phyloP scores from a whole-genome alignment of 768 basidiomycete species.

The Lentinula guzmanii region DNA sequence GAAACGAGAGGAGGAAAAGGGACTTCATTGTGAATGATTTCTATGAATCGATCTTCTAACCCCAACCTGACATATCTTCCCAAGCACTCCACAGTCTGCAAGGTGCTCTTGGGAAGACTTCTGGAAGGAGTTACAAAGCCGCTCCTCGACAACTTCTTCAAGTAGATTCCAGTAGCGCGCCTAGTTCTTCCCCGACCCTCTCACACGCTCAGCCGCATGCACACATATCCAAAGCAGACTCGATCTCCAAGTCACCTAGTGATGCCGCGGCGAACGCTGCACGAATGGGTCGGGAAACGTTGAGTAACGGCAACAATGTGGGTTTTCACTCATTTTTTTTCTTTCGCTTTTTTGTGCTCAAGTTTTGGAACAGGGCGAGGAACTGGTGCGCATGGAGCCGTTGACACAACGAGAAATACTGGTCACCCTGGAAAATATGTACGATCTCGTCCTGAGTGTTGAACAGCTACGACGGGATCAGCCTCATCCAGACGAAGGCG shows the following conservation, averaged over 20 bases:
- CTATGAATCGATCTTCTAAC: background rate
- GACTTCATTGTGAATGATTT: conserved; percentile 41
- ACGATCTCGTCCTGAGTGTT: conserved; percentile 76
- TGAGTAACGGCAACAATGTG: conserved; percentile 56
- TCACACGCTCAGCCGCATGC: conserved; percentile 38
- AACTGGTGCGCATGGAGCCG: conserved; percentile 62
- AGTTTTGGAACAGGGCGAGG: conserved; percentile 40
- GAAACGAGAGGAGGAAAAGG: conserved; percentile 81
- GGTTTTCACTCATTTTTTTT: conserved; percentile 11
- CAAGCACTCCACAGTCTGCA: conserved; percentile 72
- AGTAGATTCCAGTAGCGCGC: conserved; percentile 50
- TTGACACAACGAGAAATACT: conserved; percentile 76
- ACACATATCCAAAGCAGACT: conserved; percentile 49
- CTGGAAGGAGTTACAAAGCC: conserved; percentile 89
- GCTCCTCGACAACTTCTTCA: conserved; percentile 96
- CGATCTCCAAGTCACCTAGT: conserved; percentile 30
- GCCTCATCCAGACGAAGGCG: conserved; percentile 56
- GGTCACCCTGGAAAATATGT: conserved; percentile 74
- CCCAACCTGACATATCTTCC: conserved; percentile 4
- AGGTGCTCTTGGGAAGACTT: conserved; percentile 93
- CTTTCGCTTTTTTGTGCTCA: background rate
- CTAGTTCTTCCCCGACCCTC: conserved; percentile 37
- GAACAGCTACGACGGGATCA: conserved; percentile 84
- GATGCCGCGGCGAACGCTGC: conserved; percentile 70
- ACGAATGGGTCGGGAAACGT: conserved; percentile 66